Conservation (phyloP, 2,329 filamentous ascomycete genomes). For the Gaeumannomyces tritici region DNA sequence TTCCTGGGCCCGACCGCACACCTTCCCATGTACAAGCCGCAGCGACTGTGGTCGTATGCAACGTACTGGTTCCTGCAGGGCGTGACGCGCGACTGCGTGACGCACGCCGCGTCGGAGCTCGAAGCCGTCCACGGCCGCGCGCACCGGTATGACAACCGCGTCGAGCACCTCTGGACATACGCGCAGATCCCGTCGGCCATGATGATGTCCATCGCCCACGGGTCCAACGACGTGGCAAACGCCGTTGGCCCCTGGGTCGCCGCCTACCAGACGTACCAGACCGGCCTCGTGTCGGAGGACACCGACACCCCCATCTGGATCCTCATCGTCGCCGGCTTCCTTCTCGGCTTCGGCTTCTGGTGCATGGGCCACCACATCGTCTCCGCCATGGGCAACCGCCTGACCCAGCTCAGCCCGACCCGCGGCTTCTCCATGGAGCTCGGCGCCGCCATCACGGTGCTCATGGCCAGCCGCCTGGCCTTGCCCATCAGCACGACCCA, state of each 20-base stretch:
- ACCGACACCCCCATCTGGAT: slow-evolving; percentile 27
- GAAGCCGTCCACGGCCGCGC: slow-evolving; percentile 18
- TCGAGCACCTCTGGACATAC: slow-evolving; percentile 37
- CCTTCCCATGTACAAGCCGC: neutral
- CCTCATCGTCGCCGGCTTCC: slow-evolving; percentile 23
- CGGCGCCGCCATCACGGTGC: slow-evolving; percentile 24
- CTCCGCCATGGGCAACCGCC: slow-evolving; percentile 26
- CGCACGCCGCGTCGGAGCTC: neutral
- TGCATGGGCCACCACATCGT: slow-evolving; percentile 30
- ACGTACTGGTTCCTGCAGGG: slow-evolving; percentile 1
- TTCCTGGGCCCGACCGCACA: neutral
- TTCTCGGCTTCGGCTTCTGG: slow-evolving; percentile 29
- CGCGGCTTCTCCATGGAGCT: slow-evolving; percentile 27
- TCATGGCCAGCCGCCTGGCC: slow-evolving; percentile 12
- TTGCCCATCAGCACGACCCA: slow-evolving; percentile 18
- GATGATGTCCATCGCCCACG: slow-evolving; percentile 29
- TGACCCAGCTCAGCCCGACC: slow-evolving; percentile 27
- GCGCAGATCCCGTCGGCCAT: slow-evolving; percentile 28
- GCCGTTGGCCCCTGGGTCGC: slow-evolving; percentile 29
- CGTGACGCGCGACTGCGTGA: slow-evolving; percentile 4
- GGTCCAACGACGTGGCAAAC: slow-evolving; percentile 32
- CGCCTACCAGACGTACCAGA: slow-evolving; percentile 23
- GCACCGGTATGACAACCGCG: slow-evolving; percentile 30
- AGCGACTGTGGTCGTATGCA: neutral
- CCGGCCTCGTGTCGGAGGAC: slow-evolving; percentile 18